Evolutionary conservation across 306 rosid species (phyloP).

Genomic region (Inga leiocalycina): DNA sequence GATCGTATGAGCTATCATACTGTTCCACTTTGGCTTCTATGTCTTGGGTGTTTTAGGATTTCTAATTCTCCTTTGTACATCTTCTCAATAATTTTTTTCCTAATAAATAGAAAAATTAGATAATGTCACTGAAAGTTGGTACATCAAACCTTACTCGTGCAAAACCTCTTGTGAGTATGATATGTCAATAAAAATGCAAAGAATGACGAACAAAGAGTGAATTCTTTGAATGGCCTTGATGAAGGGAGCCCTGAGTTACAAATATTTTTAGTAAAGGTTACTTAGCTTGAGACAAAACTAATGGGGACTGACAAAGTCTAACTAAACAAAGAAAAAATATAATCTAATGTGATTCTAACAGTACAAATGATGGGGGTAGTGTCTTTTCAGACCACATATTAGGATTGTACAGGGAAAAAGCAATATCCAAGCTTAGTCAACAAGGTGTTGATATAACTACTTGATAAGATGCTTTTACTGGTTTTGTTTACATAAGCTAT

Average conservation of each 20-base stretch:
- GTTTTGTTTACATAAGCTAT: slow-evolving; percentile 22
- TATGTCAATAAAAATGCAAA: not conserved
- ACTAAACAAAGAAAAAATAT: not conserved
- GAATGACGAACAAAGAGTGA: not conserved
- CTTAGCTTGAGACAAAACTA: not conserved
- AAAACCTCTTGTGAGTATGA: not conserved
- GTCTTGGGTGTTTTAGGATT: not conserved
- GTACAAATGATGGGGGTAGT: not conserved
- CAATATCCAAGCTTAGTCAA: slow-evolving; percentile 5
- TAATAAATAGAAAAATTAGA: not conserved
- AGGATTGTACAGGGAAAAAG: not conserved
- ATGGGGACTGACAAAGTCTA: not conserved
- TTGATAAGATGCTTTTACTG: not conserved
- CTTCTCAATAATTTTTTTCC: not conserved
- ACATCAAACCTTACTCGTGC: not conserved
- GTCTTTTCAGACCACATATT: not conserved
- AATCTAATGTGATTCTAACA: not conserved
- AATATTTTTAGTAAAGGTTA: not conserved
- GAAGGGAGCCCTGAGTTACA: not conserved
- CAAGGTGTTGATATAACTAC: slow-evolving; percentile 7
- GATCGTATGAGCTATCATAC: not conserved
- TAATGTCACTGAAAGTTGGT: not conserved
- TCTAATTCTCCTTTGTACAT: not conserved
- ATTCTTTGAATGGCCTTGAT: not conserved
- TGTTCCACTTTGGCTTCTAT: not conserved